Base-by-base conservation (phyloP, 257 asterid species). In the Oldenlandia corymbosa region DNA sequence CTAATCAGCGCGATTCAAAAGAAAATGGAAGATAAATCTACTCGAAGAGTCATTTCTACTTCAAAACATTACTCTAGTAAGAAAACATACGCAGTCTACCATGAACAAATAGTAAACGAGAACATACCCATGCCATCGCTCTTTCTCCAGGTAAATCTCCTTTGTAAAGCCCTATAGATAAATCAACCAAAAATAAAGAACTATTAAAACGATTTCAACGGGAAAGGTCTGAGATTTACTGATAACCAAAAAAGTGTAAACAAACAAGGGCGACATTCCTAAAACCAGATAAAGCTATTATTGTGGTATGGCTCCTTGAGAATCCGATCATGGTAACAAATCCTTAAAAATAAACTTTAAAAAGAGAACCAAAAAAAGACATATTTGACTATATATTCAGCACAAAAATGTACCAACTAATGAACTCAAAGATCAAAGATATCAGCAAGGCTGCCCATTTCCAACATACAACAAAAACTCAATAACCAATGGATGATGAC, bases 51-150 rank as follows among this genome's bases (percentile, higher is more conserved):
- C 42, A 24, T 18, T 31, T 10, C 42, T 64, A 30, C 24, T 20
- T 68, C n/a, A 27, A 53, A 42, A 60, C 16, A 59, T 16, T 30
- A 27, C 55, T 13, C 32, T 50, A n/a, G 12, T 0, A 4, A 20
- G 3, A 28, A 53, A 37, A 24, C 36, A 43, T n/a, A 6, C 60
- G 67, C 58, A 47, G 54, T 28, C 55, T 23, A 42, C 49, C 60
- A 37, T 71, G 54, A 17, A 18, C 41, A 26, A 47, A 60, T 54
- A 62, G 41, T 28, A 66, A 49, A 67, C 68, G 60, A 6, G 45
- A 59, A 78, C 87, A 37, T 85, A 92, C 99, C 99, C 99, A 49
- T 87, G 90, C 99, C 99, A 93, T 68, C 87, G 76, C 58, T 90
- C 99, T 77, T 84, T 93, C 79, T 93, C 99, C 85, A 93, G 70